phyloP scores from a whole-genome alignment of 75 land plant genomes.

The Cupressus sempervirens region DNA sequence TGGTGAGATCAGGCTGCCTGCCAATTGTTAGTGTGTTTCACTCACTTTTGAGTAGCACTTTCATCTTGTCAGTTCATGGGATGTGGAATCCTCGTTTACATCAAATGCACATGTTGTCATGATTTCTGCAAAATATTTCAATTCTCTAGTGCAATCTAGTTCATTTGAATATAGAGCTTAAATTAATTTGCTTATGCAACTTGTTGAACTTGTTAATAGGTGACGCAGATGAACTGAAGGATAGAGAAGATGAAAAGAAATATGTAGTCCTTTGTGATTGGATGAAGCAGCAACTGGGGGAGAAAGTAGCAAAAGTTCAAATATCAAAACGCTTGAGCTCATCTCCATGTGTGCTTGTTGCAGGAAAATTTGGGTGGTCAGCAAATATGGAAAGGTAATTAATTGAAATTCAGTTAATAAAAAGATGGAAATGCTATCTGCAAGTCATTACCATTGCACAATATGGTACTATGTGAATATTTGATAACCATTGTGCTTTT shows the following conservation, averaged over 20 bases:
- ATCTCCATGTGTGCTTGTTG: slow-evolving; percentile 98
- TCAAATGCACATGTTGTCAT: background rate
- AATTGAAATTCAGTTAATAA: background rate
- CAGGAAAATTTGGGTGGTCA: slow-evolving; percentile 99
- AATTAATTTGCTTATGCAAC: background rate
- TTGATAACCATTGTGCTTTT: background rate
- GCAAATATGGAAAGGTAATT: slow-evolving; percentile 97
- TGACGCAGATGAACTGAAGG: slow-evolving; percentile 82
- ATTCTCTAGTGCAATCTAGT: background rate
- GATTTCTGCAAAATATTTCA: background rate
- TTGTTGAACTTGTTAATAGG: slow-evolving; percentile 33
- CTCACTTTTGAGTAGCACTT: no score
- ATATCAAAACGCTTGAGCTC: slow-evolving; percentile 90
- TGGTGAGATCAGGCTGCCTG: background rate
- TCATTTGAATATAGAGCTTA: background rate
- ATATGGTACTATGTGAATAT: background rate
- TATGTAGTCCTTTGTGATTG: slow-evolving; percentile 82
- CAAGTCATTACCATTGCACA: background rate
- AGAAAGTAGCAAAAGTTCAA: slow-evolving; percentile 90
- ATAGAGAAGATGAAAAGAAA: slow-evolving; percentile 78
- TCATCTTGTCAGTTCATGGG: background rate
- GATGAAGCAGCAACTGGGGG: slow-evolving; percentile 97
- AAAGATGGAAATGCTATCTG: background rate
- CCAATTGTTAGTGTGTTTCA: background rate
- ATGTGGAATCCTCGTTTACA: background rate